phyloP scores from a whole-genome alignment of 257 asterid species.

The Nicotiana tomentosiformis region DNA sequence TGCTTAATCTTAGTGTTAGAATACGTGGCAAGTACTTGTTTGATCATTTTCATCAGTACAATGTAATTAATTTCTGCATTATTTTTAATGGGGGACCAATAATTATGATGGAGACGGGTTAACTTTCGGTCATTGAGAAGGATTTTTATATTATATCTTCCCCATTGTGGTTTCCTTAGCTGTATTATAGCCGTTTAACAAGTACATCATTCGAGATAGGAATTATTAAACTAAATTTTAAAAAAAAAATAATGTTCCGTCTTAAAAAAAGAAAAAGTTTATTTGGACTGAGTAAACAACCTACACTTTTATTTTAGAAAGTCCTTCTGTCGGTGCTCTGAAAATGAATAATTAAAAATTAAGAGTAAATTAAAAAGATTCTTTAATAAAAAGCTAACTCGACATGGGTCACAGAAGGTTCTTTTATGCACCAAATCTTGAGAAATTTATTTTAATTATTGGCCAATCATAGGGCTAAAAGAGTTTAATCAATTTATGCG shows the following conservation, averaged over 20 bases:
- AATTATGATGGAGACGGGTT: constrained; percentile 18
- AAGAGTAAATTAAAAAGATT: background rate
- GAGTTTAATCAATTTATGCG: background rate
- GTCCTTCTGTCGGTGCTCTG: background rate
- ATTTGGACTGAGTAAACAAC: background rate
- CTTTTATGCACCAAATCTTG: background rate
- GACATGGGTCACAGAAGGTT: background rate
- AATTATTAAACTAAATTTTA: background rate
- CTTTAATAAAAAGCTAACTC: background rate
- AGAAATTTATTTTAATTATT: no score
- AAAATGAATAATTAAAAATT: background rate
- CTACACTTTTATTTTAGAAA: background rate
- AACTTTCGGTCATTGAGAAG: constrained; percentile 9
- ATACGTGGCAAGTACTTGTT: background rate
- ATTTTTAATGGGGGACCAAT: background rate
- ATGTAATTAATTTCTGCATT: no score
- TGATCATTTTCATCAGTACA: background rate
- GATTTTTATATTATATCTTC: background rate
- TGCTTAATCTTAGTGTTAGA: background rate
- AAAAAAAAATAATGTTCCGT: no score
- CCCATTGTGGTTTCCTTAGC: constrained; percentile 15
- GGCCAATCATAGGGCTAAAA: background rate
- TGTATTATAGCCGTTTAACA: constrained; percentile 27
- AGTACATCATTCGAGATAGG: constrained; percentile 2
- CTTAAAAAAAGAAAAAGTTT: no score